Conservation (phyloP, 495 filamentous ascomycete genomes). For the Penicillium manginii region DNA sequence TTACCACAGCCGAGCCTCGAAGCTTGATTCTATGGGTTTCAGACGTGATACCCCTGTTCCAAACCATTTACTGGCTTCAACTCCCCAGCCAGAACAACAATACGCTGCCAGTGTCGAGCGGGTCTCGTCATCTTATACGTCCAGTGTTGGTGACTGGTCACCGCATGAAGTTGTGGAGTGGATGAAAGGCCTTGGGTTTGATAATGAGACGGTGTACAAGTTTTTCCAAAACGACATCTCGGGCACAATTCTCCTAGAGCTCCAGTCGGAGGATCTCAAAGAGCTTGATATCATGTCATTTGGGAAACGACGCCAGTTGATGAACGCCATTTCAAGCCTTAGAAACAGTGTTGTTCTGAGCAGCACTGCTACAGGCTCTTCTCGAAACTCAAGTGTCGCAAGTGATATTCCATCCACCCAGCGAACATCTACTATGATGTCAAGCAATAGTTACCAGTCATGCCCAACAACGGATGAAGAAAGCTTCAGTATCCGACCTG, state of each 20-base stretch:
- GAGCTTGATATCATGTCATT: conserved; percentile 94
- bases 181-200: conserved; percentile 75
- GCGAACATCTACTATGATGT: too few species aligned
- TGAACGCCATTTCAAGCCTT: conserved; percentile 67
- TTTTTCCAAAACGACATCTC: conserved; percentile 91
- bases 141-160: conserved; percentile 9
- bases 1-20: neutral
- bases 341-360: conserved; percentile 60
- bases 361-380: conserved; percentile 40
- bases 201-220: conserved; percentile 72
- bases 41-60: neutral
- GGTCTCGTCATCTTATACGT: too few species aligned
- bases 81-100: too few species aligned
- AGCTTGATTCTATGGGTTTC: neutral
- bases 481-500: too few species aligned
- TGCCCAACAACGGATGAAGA: neutral
- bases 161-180: conserved; percentile 70
- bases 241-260: conserved; percentile 76
- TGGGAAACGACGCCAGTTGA: conserved; percentile 82
- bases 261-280: conserved; percentile 92
- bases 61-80: neutral
- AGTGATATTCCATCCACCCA: too few species aligned
- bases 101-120: too few species aligned
- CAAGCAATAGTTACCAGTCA: neutral
- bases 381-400: neutral